Base-by-base conservation (phyloP, 805 yeast genomes). In the Metschnikowia cubensis region DNA sequence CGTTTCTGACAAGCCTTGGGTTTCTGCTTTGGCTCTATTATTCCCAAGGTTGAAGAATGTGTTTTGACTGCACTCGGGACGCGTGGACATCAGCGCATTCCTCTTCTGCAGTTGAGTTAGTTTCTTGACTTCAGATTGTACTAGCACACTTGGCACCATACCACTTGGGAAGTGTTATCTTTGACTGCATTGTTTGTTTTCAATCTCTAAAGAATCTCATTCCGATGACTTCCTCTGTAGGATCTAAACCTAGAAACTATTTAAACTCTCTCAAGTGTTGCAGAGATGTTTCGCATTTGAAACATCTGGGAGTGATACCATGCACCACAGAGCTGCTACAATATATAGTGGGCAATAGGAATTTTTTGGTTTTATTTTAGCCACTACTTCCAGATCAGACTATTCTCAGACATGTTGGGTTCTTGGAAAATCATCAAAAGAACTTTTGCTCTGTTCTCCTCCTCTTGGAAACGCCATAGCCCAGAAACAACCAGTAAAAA, bases 401-500 rank as follows among this genome's bases (percentile, higher is more conserved):
- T 25, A 42, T 3, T 33, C 4, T 14, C 31, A 21, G 10, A 14
- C 8, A 41, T 42, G 45, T n/a, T 33, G 32, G 46, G 35, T 18
- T 41, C 48, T 18, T 53, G 57, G 57, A 51, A 43, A 22, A 42
- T 39, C 15, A 39, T 53, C 51, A 53, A 53, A 32, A 34, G 53
- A 31, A 51, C 55, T 15, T 40, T 51, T 29, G 42, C 54, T 29
- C 50, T 46, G n/a, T 44, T 49, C 36, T 51, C 46, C 22, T 15
- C 7, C 40, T 15, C 46, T 7, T 32, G 45, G 45, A 42, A 33
- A 33, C 45, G 45, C 34, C 37, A n/a, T 4, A 15, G 29, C 29
- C 36, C 36, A 7, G 37, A 18, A 15, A 11, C 25, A 21, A 21
- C 18, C 31, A 14, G 20, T 6, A 3, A 10, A 29, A 18, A 32